Evolutionary conservation across 768 basidiomycete species (phyloP).

Genomic region (Boletus rufocinnamomeus): DNA sequence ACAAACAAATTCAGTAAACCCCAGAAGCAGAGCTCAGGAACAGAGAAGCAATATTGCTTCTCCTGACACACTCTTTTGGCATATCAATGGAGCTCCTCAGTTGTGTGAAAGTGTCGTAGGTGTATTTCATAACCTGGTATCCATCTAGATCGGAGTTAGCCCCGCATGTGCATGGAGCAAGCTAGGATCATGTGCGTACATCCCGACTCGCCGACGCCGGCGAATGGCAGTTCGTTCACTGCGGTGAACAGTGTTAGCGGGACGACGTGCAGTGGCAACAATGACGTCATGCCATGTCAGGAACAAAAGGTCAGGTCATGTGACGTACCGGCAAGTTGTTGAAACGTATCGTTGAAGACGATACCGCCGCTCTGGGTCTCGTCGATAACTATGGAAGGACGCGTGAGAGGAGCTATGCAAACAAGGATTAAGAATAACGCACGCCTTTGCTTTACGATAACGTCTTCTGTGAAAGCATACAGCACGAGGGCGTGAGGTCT

Average conservation of each 20-base stretch:
- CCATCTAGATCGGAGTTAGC: conserved; percentile 46
- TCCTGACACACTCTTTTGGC: conserved; percentile 57
- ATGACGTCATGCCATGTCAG: conserved; percentile 14
- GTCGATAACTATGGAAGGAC: conserved; percentile 44
- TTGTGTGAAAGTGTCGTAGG: conserved; percentile 58
- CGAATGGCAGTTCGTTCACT: conserved; percentile 49
- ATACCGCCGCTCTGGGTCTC: conserved; percentile 59
- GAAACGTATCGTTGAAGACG: conserved; percentile 61
- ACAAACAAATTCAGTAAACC: conserved; percentile 7
- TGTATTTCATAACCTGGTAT: conserved; percentile 50
- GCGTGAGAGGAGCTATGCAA: conserved; percentile 1
- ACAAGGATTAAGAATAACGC: conserved; percentile 10
- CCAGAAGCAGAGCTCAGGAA: neutral
- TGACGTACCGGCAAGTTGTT: conserved; percentile 49
- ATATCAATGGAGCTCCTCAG: conserved; percentile 51
- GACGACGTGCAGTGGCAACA: neutral
- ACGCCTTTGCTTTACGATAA: conserved; percentile 42
- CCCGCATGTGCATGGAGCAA: neutral
- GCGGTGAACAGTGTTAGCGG: neutral
- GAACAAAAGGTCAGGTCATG: neutral
- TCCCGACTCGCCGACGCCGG: conserved; percentile 64
- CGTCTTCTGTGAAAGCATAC: conserved; percentile 62
- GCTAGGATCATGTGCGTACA: conserved; percentile 41
- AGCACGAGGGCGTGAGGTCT: conserved; percentile 63
- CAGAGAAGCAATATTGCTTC: neutral